Base-by-base conservation (phyloP, 2,329 filamentous ascomycete species). In the Cordyceps militaris region DNA sequence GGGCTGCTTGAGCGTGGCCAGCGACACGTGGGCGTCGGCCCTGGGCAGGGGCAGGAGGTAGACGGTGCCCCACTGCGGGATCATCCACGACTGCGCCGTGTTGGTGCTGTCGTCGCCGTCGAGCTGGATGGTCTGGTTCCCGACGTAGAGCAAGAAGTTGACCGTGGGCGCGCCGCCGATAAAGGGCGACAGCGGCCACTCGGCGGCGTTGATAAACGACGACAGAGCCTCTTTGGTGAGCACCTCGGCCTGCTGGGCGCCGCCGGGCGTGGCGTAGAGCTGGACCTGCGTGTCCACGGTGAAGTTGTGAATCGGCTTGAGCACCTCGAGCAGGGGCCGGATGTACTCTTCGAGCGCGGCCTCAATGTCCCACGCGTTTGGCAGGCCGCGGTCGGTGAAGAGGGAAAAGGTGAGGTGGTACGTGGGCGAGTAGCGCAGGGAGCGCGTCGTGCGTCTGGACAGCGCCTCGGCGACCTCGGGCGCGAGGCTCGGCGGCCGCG, bases 401-500 rank as follows among this genome's bases (percentile, higher is more conserved):
- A 99, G 79, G 0, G 94, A 99, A 68, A 99, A 96, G 0, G 92
- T 96, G 28, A 99, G 77, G 69, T 99, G 94, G 69, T 97, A 99
- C 0, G 90, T 96, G 14, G 92, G 86, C 4, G 94, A 88, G 69
- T 97, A 96, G 69, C 93, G 95, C 67, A 97, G 82, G 0, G 91
- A 91, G 52, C 91, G 82, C 2, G 89, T 94, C 36, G 89, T 89
- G 61, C 91, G 88, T 80, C 78, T 87, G 65, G 74, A 81, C 64
- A 84, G 76, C 1, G 79, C 76, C 42, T 83, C 82, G 24, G 79
- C 75, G 0, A 79, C 74, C 32, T 83, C 77, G 34, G 79, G 74
- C 0, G 76, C 73, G 40, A 82, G 63, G 5, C 74, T 74, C 59
- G 77, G 74, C 3, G 77, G 72, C 53, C 74, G 72, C 13, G 13